A percentile compares a stretch with the other conserved stretches of the same genome.
Conservation (phyloP, 306 rosid genomes). For the Styphnolobium japonicum region DNA sequence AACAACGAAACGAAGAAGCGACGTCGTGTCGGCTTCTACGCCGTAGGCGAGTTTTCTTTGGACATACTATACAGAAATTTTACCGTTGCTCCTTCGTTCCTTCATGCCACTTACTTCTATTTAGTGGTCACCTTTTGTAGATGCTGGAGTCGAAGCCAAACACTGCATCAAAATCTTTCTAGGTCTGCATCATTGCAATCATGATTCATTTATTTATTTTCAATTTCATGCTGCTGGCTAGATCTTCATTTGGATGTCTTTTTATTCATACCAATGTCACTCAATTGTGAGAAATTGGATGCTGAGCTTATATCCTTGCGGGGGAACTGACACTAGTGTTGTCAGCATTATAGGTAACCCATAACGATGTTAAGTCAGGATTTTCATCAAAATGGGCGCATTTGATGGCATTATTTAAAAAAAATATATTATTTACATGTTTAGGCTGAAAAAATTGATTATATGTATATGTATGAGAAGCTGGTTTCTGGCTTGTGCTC, state of each 20-base stretch:
- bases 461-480: not conserved
- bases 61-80: not conserved
- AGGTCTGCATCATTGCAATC: too few species aligned
- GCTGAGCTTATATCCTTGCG: not conserved
- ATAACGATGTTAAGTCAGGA: not conserved
- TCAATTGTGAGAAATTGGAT: not conserved
- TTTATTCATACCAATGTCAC: not conserved
- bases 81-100: not conserved
- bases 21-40: conserved; percentile 59
- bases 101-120: too few species aligned
- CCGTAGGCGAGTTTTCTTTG: conserved; percentile 26
- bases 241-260: not conserved
- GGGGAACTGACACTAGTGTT: not conserved
- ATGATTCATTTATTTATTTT: too few species aligned
- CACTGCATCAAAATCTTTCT: conserved; percentile 58
- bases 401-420: not conserved
- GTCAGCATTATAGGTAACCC: not conserved
- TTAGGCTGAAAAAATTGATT: not conserved
- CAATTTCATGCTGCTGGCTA: not conserved
- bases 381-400: not conserved
- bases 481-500: not conserved
- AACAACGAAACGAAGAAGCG: conserved; percentile 46
- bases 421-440: not conserved
- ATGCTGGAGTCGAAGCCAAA: conserved; percentile 56
- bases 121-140: too few species aligned